These are phyloP conservation scores for Keithomyces neogunnii DNA, from an alignment of 2,329 filamentous ascomycete species.

Conservation along the genomic window DNA sequence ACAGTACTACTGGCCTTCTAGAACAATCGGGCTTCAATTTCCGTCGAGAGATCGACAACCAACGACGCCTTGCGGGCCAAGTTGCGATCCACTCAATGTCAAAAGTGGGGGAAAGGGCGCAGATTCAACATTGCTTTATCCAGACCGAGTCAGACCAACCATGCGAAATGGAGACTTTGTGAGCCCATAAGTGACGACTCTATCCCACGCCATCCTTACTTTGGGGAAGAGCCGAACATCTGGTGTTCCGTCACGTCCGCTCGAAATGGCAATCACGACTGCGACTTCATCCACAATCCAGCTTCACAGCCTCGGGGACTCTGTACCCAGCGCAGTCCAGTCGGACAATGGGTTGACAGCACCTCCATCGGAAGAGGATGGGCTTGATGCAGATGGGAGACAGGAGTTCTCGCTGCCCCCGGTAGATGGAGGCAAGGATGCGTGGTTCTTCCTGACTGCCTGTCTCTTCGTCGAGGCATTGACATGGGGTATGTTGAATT, in stretches of 20 bases:
- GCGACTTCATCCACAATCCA: background rate
- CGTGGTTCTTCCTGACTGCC: slow-evolving; percentile 24
- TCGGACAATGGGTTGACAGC: background rate
- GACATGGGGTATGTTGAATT: slow-evolving; percentile 19
- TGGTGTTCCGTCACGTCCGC: background rate
- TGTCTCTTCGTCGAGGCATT: slow-evolving; percentile 24
- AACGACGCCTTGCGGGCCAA: no score
- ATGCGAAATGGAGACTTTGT: background rate
- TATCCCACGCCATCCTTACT: no score
- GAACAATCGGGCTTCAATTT: no score
- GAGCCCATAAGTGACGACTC: no score
- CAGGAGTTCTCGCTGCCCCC: slow-evolving; percentile 17
- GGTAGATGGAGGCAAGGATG: slow-evolving; percentile 24
- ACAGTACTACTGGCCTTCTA: no score
- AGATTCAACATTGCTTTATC: background rate
- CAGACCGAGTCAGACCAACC: background rate
- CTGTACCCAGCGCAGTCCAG: background rate
- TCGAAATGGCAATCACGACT: background rate
- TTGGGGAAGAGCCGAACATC: no score
- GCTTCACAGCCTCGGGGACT: background rate
- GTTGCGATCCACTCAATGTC: background rate
- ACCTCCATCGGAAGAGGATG: background rate
- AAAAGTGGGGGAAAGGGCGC: background rate
- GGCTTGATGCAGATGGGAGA: background rate
- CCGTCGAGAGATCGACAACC: no score